Evolutionary conservation across 78 protist species (phyloP).

Genomic region (Pirum gemmata): DNA sequence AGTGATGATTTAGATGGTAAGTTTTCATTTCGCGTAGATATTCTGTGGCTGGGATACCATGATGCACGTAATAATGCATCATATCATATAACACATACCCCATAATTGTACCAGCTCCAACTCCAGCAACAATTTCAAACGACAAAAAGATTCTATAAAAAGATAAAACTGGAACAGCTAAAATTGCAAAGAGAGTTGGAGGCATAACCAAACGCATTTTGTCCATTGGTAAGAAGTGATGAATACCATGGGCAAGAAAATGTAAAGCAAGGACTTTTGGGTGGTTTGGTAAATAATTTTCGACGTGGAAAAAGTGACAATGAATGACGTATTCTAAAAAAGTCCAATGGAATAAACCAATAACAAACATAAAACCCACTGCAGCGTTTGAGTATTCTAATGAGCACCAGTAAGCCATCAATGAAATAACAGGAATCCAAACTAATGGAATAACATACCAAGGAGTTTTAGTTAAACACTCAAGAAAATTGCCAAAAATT

Average conservation of each 20-base stretch:
- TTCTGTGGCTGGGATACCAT: conserved; percentile 6
- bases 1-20: conserved; percentile 45
- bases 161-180: background rate
- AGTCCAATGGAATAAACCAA: conserved; percentile 33
- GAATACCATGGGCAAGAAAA: conserved; percentile 41
- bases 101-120: conserved; percentile 30
- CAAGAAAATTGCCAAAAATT: conserved; percentile 23
- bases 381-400: background rate
- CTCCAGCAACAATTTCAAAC: background rate
- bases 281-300: conserved; percentile 11
- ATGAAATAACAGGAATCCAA: conserved; percentile 12
- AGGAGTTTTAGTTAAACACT: conserved; percentile 25
- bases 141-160: background rate
- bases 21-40: conserved; percentile 44
- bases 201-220: conserved; percentile 33
- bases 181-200: conserved; percentile 25
- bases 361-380: background rate
- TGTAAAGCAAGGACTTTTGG: conserved; percentile 28
- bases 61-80: conserved; percentile 35
- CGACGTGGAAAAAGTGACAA: conserved; percentile 34
- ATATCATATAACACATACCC: conserved; percentile 38
- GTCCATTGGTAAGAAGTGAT: conserved; percentile 46
- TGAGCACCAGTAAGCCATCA: conserved; percentile 15
- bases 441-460: conserved; percentile 37
- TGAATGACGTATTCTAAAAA: conserved; percentile 35